Conservation (phyloP, 306 rosid species). For the Corylus avellana region DNA sequence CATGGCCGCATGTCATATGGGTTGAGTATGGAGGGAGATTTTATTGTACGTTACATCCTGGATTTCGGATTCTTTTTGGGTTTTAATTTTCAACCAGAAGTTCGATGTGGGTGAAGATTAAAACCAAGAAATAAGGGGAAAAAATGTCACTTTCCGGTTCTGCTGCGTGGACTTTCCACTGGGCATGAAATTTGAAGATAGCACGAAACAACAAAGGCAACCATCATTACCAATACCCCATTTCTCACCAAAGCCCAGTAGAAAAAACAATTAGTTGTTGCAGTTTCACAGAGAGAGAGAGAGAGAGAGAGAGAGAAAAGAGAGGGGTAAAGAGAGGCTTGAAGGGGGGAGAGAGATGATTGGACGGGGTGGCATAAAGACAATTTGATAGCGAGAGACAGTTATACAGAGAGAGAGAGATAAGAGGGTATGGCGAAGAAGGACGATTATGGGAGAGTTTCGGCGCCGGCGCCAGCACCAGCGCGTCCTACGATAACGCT, state of each 20-base stretch:
- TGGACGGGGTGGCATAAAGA: neutral
- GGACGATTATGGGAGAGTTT: conserved; percentile 44
- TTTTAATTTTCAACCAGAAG: neutral
- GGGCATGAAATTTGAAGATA: conserved; percentile 27
- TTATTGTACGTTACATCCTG: too few relatives aligned
- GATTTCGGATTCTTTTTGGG: neutral
- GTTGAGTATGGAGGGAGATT: too few relatives aligned
- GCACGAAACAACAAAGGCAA: conserved; percentile 34
- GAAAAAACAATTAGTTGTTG: neutral
- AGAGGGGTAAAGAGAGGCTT: neutral
- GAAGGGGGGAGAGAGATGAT: neutral
- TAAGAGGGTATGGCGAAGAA: conserved; percentile 47
- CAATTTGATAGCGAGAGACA: neutral
- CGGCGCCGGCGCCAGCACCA: conserved; percentile 28
- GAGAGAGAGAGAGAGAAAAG: neutral
- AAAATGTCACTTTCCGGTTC: conserved; percentile 27
- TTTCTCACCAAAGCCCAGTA: neutral
- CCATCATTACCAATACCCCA: neutral
- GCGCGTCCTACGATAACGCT: conserved; percentile 76
- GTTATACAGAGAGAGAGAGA: neutral
- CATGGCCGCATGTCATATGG: too few relatives aligned
- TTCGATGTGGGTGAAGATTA: neutral
- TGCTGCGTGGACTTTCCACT: conserved; percentile 47
- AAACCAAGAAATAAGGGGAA: neutral
- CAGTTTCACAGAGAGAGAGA: neutral